These are phyloP conservation scores for Aspergillus uvarum DNA, from an alignment of 2,329 filamentous ascomycete genomes.

Conservation along the genomic window DNA sequence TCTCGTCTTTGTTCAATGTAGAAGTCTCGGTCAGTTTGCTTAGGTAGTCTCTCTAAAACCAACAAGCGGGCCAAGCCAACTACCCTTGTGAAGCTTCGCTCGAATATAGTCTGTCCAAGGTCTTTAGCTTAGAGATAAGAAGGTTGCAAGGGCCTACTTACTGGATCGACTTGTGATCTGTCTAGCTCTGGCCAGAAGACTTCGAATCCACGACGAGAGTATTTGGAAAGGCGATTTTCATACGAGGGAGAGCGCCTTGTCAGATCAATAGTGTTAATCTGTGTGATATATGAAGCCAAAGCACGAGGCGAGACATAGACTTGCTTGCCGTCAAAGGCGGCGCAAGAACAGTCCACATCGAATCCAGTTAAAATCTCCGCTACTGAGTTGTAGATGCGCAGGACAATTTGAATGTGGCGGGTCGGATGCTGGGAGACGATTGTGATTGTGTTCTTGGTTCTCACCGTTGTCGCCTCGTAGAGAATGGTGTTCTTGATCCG, in stretches of 20 bases:
- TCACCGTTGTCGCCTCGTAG: constrained; percentile 77
- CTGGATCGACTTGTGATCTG: constrained; percentile 71
- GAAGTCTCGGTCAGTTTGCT: constrained; percentile 62
- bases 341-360: constrained; percentile 81
- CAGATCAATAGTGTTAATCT: constrained; percentile 77
- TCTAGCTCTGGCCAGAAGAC: constrained; percentile 76
- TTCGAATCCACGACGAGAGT: constrained; percentile 81
- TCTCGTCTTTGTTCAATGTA: constrained; percentile 69
- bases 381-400: constrained; percentile 79
- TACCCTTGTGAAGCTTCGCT: constrained; percentile 73
- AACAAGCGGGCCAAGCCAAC: constrained; percentile 76
- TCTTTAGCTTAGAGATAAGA: not conserved
- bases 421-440: constrained; percentile 82
- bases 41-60: constrained; percentile 76
- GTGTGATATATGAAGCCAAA: constrained; percentile 75
- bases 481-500: constrained; percentile 74
- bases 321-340: constrained; percentile 75
- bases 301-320: constrained; percentile 78
- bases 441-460: constrained; percentile 84
- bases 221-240: constrained; percentile 82
- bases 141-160: constrained; percentile 13
- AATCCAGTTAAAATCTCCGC: constrained; percentile 85
- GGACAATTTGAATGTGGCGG: constrained; percentile 80
- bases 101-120: constrained; percentile 65
- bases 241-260: constrained; percentile 80